Percentiles rank a stretch among this genome's conserved stretches.
Conservation (phyloP, 2,329 filamentous ascomycete species). For the Hypoxylon rubiginosum region DNA sequence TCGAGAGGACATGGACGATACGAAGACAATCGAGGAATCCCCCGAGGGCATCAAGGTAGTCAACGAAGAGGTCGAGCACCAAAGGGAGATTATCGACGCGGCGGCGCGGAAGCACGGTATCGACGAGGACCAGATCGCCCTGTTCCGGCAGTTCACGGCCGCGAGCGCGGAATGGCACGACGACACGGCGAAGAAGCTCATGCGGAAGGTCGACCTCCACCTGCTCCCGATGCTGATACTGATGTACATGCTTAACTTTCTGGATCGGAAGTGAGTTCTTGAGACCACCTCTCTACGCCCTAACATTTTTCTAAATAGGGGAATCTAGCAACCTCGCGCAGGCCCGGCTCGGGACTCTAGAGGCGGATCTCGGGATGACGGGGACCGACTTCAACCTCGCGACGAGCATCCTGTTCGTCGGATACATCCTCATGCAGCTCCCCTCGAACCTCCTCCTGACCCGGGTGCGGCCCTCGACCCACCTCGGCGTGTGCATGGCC, state of each 20-base stretch:
- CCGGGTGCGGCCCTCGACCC: constrained; percentile 65
- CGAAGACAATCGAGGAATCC: constrained; percentile 12
- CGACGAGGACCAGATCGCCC: constrained; percentile 43
- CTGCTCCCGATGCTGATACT: constrained; percentile 67
- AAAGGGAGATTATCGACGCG: constrained; percentile 24
- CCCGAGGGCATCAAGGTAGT: constrained; percentile 16
- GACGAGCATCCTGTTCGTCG: constrained; percentile 68
- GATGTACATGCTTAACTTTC: constrained; percentile 69
- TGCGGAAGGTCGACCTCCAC: constrained; percentile 66
- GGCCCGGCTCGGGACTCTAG: constrained; percentile 66
- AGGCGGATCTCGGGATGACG: constrained; percentile 65
- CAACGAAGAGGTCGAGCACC: constrained; percentile 34
- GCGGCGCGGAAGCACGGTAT: constrained; percentile 28
- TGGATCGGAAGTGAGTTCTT: constrained; percentile 61
- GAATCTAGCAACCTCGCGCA: constrained; percentile 63
- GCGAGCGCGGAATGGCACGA: constrained; percentile 50
- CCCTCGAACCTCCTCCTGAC: constrained; percentile 72
- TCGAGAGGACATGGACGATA: not conserved
- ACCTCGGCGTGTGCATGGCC: constrained; percentile 63
- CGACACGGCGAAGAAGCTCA: constrained; percentile 51
- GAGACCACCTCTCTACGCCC: not conserved
- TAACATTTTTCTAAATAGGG: not conserved
- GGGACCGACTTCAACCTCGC: constrained; percentile 70
- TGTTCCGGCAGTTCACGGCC: constrained; percentile 47
- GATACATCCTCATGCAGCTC: constrained; percentile 73